Evolutionary conservation across 164 flowering plant species (phyloP).

Genomic region (Aristolochia contorta): DNA sequence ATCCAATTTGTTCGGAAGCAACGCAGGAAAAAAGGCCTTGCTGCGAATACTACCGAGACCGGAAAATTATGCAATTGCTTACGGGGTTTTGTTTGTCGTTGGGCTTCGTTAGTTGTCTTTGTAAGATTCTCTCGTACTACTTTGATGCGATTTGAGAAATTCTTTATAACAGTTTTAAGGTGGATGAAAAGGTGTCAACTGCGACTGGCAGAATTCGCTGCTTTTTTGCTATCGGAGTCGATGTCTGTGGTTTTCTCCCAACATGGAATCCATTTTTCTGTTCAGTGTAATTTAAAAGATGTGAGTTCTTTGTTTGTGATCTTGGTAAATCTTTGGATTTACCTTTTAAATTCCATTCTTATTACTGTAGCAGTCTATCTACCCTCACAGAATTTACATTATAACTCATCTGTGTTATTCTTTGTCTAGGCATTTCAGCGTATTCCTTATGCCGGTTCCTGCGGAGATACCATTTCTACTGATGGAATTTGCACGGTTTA

Average conservation of each 20-base stretch:
- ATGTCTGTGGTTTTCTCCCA: conserved; percentile 26
- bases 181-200: conserved; percentile 26
- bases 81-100: not conserved
- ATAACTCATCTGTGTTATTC: not conserved
- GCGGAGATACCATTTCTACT: not conserved
- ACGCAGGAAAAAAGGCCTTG: conserved; percentile 13
- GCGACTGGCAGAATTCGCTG: conserved; percentile 27
- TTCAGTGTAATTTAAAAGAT: not conserved
- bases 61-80: not conserved
- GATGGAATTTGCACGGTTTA: conserved; percentile 48
- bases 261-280: conserved; percentile 33
- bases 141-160: conserved; percentile 14
- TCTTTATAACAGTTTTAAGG: conserved; percentile 36
- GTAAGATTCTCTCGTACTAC: conserved; percentile 14
- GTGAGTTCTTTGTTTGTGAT: conserved; percentile 1
- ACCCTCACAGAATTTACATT: too few species aligned
- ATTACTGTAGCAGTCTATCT: too few species aligned
- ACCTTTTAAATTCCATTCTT: not conserved
- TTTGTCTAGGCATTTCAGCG: conserved; percentile 24
- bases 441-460: conserved; percentile 8
- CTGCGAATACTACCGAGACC: not conserved
- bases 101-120: conserved; percentile 16
- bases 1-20: conserved; percentile 25
- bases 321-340: too few species aligned
- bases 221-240: conserved; percentile 35